Evolutionary conservation across 345 rosid genomes (phyloP), one percentile per base, ranked within the genome.

Genomic region (Citropsis articulata): DNA sequence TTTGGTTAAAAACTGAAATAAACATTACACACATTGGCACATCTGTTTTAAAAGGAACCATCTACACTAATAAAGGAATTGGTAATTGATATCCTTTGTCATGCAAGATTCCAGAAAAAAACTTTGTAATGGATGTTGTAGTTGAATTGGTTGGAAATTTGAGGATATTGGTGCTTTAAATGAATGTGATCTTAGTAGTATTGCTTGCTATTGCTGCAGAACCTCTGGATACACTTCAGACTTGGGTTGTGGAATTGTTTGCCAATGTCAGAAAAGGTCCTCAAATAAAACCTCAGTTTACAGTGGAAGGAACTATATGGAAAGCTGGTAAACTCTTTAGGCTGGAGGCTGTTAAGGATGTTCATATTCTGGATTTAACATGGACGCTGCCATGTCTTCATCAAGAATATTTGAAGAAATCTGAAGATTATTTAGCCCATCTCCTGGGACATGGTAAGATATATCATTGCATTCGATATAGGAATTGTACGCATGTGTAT

Each of bases 341-440:
- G 84, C 83, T 96, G 81, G 90, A 90, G 84, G 98, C 98, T 25
- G 95, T 96, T 71, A 94, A 90, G 84, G 99, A 96, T 88, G 88
- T 92, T 77, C 91, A 96, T 85, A 90, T 89, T 73, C 97, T 96
- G 60, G 89, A 90, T 80, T 87, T 96, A 83, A 81, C 90, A 50
- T 96, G 99, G 98, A 88, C 92, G 50, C 86, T 96, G 70, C 98
- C 99, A 48, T 92, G 94, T 80, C 97, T 96, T 82, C 95, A 89
- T 73, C 86, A 88, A 82, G 91, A 91, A 56, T 94, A 96, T 86
- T 83, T 90, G 83, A 96, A 92, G 90, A 96, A 96, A 86, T 83
- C 98, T 8, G 98, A 96, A 86, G 98, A 92, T 83, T 96, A 96
- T 86, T 84, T 96, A 75, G 94, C 99, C 68, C 99, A 94, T 84